A percentile compares a stretch with the other conserved stretches of the same genome.
phyloP scores from a whole-genome alignment of 2,329 filamentous ascomycete genomes.

The Neofusicoccum laricinum region DNA sequence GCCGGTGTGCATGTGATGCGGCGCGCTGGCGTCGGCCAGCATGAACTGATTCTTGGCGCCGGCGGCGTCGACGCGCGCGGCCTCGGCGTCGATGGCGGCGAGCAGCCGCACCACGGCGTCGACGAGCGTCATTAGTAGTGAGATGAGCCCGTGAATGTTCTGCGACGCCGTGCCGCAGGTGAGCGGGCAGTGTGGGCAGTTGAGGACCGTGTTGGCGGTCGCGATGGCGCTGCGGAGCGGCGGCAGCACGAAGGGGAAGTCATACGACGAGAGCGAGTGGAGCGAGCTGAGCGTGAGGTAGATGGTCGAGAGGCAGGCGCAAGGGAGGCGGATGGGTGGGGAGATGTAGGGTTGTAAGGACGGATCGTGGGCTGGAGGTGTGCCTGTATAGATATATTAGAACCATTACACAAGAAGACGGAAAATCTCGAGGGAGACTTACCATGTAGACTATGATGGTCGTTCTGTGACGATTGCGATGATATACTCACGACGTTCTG shows the following conservation, averaged over 20 bases:
- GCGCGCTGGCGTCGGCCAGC: slow-evolving; percentile 42
- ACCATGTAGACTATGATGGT: not conserved
- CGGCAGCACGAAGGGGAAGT: slow-evolving; percentile 43
- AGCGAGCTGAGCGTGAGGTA: slow-evolving; percentile 45
- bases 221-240: slow-evolving; percentile 42
- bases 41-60: slow-evolving; percentile 41
- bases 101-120: slow-evolving; percentile 43
- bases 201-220: slow-evolving; percentile 38
- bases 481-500: not conserved
- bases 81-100: slow-evolving; percentile 39
- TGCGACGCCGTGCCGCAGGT: slow-evolving; percentile 43
- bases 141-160: slow-evolving; percentile 42
- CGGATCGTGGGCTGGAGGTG: not conserved
- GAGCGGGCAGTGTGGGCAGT: slow-evolving; percentile 42
- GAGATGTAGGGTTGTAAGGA: not conserved
- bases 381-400: not conserved
- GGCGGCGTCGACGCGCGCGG: slow-evolving; percentile 27
- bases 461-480: not conserved
- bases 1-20: slow-evolving; percentile 43
- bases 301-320: slow-evolving; percentile 46
- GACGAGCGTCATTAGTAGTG: slow-evolving; percentile 41
- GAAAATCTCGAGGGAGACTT: not conserved
- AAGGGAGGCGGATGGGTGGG: slow-evolving; percentile 22
- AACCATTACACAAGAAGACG: not conserved
- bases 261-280: not conserved